These are phyloP conservation scores for Saxispiralis lemnorum DNA, from an alignment of 495 filamentous ascomycete species.

Conservation along the genomic window DNA sequence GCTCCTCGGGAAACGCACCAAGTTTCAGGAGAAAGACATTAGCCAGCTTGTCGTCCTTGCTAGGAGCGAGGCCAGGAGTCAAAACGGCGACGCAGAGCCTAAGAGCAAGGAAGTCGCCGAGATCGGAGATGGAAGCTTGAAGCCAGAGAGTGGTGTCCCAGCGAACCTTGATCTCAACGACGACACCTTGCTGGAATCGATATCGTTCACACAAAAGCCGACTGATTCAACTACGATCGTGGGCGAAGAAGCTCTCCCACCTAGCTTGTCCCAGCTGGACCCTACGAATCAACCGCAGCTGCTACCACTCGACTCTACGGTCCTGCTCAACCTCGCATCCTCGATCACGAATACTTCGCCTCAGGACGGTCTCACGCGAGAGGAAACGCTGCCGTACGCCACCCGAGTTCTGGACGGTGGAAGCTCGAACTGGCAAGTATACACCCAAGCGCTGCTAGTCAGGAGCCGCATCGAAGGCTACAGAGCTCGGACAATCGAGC, in stretches of 20 bases:
- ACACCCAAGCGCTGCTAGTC: constrained; percentile 79
- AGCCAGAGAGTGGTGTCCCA: constrained; percentile 24
- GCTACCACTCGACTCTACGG: constrained; percentile 63
- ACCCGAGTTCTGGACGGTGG: constrained; percentile 73
- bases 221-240: constrained; percentile 22
- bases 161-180: constrained; percentile 63
- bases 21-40: constrained; percentile 73
- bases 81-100: constrained; percentile 3
- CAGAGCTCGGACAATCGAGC: constrained; percentile 65
- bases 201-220: constrained; percentile 47
- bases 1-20: constrained; percentile 74
- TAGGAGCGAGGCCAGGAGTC: constrained; percentile 35
- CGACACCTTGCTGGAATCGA: constrained; percentile 78
- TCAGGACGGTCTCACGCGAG: constrained; percentile 65
- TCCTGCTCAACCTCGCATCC: constrained; percentile 63
- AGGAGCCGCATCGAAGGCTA: constrained; percentile 79
- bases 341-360: constrained; percentile 81
- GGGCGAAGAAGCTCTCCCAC: constrained; percentile 40
- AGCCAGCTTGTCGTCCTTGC: constrained; percentile 88
- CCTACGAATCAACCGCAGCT: constrained; percentile 71
- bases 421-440: constrained; percentile 93
- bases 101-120: background rate
- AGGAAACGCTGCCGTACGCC: constrained; percentile 84
- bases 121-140: no score
- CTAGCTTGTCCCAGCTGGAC: constrained; percentile 41